These are phyloP conservation scores for Venturia pyrina DNA, from an alignment of 2,329 filamentous ascomycete genomes.

Conservation along the genomic window DNA sequence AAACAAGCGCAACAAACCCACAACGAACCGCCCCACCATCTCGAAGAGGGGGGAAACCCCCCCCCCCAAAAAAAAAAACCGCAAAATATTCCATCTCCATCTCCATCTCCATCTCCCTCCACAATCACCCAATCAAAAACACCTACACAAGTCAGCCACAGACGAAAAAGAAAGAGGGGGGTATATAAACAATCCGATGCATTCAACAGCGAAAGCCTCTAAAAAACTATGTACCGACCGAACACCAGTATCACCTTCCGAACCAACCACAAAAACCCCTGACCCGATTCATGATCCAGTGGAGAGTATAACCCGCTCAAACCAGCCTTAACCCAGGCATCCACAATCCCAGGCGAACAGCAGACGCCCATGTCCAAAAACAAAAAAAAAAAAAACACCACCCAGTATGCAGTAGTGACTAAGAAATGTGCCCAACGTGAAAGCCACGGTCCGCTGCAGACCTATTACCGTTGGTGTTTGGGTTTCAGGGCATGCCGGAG, in stretches of 20 bases:
- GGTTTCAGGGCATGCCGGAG: slow-evolving; percentile 5
- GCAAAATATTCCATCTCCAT: no score
- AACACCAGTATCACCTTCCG: not conserved
- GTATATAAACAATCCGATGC: no score
- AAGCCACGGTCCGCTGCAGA: not conserved
- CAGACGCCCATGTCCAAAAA: not conserved
- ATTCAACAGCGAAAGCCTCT: not conserved
- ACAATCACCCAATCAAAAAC: no score
- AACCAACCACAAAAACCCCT: not conserved
- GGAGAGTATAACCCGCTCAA: slow-evolving; percentile 7
- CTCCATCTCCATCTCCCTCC: no score
- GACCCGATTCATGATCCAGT: not conserved
- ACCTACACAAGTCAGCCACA: no score
- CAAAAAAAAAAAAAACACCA: not conserved
- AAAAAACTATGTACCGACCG: not conserved
- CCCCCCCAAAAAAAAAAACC: not conserved
- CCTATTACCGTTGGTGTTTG: not conserved
- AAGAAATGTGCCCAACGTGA: not conserved
- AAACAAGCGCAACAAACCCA: no score
- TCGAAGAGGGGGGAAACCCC: no score
- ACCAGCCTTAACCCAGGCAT: not conserved
- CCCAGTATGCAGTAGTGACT: not conserved
- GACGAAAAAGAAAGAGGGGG: no score
- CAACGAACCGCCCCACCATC: no score
- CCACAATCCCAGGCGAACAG: not conserved